phyloP scores from a whole-genome alignment of 1,284 basidiomycete species.

The Apiotrichum porosum region DNA sequence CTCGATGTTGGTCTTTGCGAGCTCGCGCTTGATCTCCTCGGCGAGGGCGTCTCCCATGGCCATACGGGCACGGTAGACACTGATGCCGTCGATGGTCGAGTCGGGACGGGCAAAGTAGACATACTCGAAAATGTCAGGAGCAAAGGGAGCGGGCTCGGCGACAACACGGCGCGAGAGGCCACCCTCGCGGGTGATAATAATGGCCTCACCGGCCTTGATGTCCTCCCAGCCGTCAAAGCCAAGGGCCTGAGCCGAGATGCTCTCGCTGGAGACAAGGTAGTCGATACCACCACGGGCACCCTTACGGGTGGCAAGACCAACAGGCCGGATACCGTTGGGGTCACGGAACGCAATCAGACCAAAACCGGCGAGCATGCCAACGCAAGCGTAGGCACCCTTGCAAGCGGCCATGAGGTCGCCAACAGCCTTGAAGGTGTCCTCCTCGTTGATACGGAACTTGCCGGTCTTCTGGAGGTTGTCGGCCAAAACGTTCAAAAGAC shows the following conservation, averaged over 20 bases:
- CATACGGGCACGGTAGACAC: slow-evolving; percentile 96
- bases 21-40: slow-evolving; percentile 71
- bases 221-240: slow-evolving; percentile 92
- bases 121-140: slow-evolving; percentile 99
- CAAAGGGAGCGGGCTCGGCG: slow-evolving; percentile 65
- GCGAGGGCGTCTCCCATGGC: slow-evolving; percentile 98
- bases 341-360: slow-evolving; percentile 98
- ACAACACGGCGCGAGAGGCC: slow-evolving; percentile 70
- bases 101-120: slow-evolving; percentile 99
- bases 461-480: slow-evolving; percentile 97
- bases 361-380: slow-evolving; percentile 97
- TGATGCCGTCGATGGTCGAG: slow-evolving; percentile 94
- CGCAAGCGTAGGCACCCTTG: slow-evolving; percentile 92
- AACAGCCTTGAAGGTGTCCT: slow-evolving; percentile 96
- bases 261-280: slow-evolving; percentile 91
- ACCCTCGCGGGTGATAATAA: slow-evolving; percentile 79
- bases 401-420: slow-evolving; percentile 81
- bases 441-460: slow-evolving; percentile 97
- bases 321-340: slow-evolving; percentile 95
- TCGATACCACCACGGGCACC: slow-evolving; percentile 58
- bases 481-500: slow-evolving; percentile 95
- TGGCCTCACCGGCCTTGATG: slow-evolving; percentile 85
- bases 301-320: slow-evolving; percentile 69
- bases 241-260: slow-evolving; percentile 89
- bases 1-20: slow-evolving; percentile 63